phyloP scores from a whole-genome alignment of 768 basidiomycete species.

The Mycena leptocephala region DNA sequence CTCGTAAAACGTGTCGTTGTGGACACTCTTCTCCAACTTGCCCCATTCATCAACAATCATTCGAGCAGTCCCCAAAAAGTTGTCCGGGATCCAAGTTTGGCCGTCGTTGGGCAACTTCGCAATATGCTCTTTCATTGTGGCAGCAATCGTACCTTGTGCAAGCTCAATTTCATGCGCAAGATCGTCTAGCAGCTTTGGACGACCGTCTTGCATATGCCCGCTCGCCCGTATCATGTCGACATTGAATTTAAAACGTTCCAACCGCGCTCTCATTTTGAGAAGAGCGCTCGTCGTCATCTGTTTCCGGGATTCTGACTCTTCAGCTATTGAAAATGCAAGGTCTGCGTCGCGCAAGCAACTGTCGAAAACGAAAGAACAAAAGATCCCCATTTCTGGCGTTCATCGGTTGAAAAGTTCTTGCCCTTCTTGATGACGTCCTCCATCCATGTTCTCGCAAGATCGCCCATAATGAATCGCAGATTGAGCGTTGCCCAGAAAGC shows the following conservation, averaged over 20 bases:
- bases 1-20: constrained; percentile 63
- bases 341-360: constrained; percentile 64
- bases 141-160: constrained; percentile 21
- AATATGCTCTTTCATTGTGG: constrained; percentile 37
- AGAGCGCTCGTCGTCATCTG: constrained; percentile 65
- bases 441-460: constrained; percentile 61
- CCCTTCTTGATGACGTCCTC: constrained; percentile 46
- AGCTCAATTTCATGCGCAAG: constrained; percentile 9
- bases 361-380: constrained; percentile 64
- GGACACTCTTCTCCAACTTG: constrained; percentile 56
- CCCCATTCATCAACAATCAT: constrained; percentile 65
- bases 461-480: constrained; percentile 66
- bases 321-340: constrained; percentile 63
- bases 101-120: constrained; percentile 43
- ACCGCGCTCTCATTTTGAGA: constrained; percentile 59
- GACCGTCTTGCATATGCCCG: constrained; percentile 41
- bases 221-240: constrained; percentile 51
- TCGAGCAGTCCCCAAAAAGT: constrained; percentile 56
- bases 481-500: constrained; percentile 71
- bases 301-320: constrained; percentile 66
- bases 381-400: constrained; percentile 60
- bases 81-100: constrained; percentile 59
- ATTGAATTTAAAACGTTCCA: constrained; percentile 69
- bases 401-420: constrained; percentile 42
- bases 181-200: constrained; percentile 41